Conservation (phyloP, 768 basidiomycete genomes). For the Neoboletus subvelutipes region DNA sequence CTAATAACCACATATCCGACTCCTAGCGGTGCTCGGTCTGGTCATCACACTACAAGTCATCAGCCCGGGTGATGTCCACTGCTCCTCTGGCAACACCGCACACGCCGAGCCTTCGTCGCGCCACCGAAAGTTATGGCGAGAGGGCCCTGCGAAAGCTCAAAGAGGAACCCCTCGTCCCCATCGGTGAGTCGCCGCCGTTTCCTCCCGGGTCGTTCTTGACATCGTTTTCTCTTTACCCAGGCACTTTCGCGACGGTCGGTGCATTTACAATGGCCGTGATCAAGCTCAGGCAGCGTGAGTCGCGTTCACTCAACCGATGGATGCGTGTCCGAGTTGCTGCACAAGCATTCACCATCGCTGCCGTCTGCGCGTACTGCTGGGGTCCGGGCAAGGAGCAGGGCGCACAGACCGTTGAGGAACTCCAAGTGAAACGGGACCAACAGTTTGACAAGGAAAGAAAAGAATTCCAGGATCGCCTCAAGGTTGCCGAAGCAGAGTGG, state of each 20-base stretch:
- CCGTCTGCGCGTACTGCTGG: slow-evolving; percentile 50
- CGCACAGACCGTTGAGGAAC: slow-evolving; percentile 28
- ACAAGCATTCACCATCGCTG: slow-evolving; percentile 70
- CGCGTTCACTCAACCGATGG: slow-evolving; percentile 68
- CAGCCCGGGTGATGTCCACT: slow-evolving; percentile 24
- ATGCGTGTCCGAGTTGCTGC: slow-evolving; percentile 73
- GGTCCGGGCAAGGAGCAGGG: slow-evolving; percentile 12
- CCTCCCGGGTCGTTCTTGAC: background rate
- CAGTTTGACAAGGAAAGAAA: slow-evolving; percentile 44
- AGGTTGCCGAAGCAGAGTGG: slow-evolving; percentile 52
- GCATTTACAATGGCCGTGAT: slow-evolving; percentile 67
- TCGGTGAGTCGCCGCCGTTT: slow-evolving; percentile 48
- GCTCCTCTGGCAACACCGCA: slow-evolving; percentile 32
- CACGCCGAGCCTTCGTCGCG: slow-evolving; percentile 33
- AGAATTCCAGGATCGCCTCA: slow-evolving; percentile 60
- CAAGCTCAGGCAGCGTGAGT: slow-evolving; percentile 64
- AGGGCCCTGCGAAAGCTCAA: slow-evolving; percentile 64
- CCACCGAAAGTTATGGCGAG: slow-evolving; percentile 53
- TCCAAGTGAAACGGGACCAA: slow-evolving; percentile 31
- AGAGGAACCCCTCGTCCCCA: slow-evolving; percentile 77
- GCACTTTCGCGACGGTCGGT: slow-evolving; percentile 57
- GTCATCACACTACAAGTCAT: no score
- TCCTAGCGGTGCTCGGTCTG: no score
- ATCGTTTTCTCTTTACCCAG: slow-evolving; percentile 33
- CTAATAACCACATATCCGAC: no score